phyloP scores from a whole-genome alignment of 257 asterid species.

The Solanum pinnatisectum region DNA sequence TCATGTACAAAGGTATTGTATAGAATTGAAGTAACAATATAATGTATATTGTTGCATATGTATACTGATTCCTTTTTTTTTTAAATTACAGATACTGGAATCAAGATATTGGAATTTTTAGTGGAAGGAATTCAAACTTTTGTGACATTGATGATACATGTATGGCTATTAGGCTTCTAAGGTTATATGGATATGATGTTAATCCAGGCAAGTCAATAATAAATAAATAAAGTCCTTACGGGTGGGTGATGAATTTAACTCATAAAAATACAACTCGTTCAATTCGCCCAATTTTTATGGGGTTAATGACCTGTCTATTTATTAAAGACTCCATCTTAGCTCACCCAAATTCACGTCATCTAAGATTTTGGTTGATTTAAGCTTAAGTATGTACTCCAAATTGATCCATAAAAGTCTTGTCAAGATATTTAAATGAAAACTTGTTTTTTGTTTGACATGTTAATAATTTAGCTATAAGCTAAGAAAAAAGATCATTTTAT shows the following conservation, averaged over 20 bases:
- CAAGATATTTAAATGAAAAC: too few species aligned
- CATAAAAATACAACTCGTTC: background rate
- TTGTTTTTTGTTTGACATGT: background rate
- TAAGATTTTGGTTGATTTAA: background rate
- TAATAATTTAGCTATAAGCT: background rate
- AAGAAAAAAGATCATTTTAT: too few species aligned
- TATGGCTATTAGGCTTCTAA: background rate
- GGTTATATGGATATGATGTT: background rate
- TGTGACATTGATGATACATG: background rate
- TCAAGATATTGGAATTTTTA: conserved; percentile 24
- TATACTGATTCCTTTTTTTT: background rate
- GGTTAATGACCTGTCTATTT: background rate
- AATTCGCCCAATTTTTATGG: too few species aligned
- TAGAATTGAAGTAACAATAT: background rate
- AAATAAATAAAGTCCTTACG: background rate
- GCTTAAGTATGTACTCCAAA: background rate
- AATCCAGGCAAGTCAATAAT: background rate
- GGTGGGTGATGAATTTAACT: background rate
- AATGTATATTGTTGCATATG: too few species aligned
- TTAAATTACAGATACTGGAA: conserved; percentile 31
- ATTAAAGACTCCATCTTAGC: background rate
- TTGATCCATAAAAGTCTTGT: background rate
- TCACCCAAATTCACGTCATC: background rate
- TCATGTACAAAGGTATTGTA: conserved; percentile 4
- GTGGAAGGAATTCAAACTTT: conserved; percentile 6